Percentiles rank a stretch among this genome's conserved stretches.
These are phyloP conservation scores for Fusarium sp. DNA, from an alignment of 2,329 filamentous ascomycete genomes.

Conservation along the genomic window DNA sequence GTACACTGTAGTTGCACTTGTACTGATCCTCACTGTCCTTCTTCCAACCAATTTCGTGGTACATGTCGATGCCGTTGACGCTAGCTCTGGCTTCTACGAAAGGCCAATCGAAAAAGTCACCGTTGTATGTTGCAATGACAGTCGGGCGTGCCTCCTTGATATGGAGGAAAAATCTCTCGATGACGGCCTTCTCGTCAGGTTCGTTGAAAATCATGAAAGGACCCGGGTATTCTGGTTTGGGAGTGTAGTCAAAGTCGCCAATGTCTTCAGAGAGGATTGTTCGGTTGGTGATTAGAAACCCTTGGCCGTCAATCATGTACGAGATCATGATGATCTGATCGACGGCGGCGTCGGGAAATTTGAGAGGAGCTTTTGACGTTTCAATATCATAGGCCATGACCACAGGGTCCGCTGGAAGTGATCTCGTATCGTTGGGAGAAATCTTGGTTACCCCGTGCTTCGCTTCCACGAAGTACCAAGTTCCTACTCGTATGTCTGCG, in stretches of 20 bases:
- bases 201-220: conserved; percentile 99
- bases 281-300: conserved; percentile 96
- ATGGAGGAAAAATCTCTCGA: conserved; percentile 95
- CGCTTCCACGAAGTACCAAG: conserved; percentile 96
- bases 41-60: conserved; percentile 95
- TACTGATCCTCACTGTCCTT: conserved; percentile 97
- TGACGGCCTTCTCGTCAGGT: conserved; percentile 85
- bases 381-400: conserved; percentile 99
- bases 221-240: conserved; percentile 94
- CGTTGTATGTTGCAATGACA: conserved; percentile 99
- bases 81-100: conserved; percentile 95
- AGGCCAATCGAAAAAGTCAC: conserved; percentile 99
- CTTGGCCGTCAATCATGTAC: conserved; percentile 99
- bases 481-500: conserved; percentile 90
- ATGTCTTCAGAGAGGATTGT: conserved; percentile 99
- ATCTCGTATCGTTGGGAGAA: conserved; percentile 84
- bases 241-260: conserved; percentile 97
- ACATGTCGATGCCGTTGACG: conserved; percentile 98
- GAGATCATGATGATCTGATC: conserved; percentile 99
- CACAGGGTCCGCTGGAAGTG: conserved; percentile 94
- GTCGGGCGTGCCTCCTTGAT: conserved; percentile 95
- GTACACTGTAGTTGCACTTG: conserved; percentile 93
- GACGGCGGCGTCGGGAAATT: conserved; percentile 93
- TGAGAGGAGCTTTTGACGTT: conserved; percentile 93
- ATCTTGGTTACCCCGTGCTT: conserved; percentile 92